These are phyloP conservation scores for Coemansia sp. DNA, from an alignment of 192 early-diverging fungal genomes.

Conservation along the genomic window DNA sequence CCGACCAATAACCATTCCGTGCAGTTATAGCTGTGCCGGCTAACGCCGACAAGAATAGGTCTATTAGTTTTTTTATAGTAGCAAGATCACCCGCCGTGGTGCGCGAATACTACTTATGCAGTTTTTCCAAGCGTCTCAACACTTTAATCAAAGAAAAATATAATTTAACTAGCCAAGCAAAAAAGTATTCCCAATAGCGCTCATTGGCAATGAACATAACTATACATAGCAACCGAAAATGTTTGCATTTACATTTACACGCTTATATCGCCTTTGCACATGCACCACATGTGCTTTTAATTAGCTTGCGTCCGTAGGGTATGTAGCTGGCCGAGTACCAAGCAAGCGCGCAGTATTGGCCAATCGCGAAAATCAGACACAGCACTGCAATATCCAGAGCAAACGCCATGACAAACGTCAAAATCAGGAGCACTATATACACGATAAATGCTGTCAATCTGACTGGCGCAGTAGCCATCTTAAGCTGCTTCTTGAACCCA, in stretches of 20 bases:
- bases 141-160: too few relatives aligned
- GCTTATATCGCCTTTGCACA: slow-evolving; percentile 42
- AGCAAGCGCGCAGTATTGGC: slow-evolving; percentile 88
- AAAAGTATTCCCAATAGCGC: too few relatives aligned
- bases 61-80: too few relatives aligned
- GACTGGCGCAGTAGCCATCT: slow-evolving; percentile 77
- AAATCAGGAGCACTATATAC: slow-evolving; percentile 65
- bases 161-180: too few relatives aligned
- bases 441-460: slow-evolving; percentile 74
- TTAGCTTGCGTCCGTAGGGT: slow-evolving; percentile 79
- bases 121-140: too few relatives aligned
- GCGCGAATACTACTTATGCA: too few relatives aligned
- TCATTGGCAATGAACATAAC: too few relatives aligned
- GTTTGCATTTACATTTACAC: not conserved
- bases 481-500: slow-evolving; percentile 82
- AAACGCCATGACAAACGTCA: slow-evolving; percentile 77
- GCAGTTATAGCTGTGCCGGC: too few relatives aligned
- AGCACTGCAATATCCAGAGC: slow-evolving; percentile 63
- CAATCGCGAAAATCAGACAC: slow-evolving; percentile 76
- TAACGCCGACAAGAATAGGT: too few relatives aligned
- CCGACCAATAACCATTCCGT: too few relatives aligned
- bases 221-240: too few relatives aligned
- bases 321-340: slow-evolving; percentile 90
- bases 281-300: slow-evolving; percentile 58
- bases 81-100: too few relatives aligned